Conservation (phyloP, 495 filamentous ascomycete genomes). For the Daldinia vernicosa region DNA sequence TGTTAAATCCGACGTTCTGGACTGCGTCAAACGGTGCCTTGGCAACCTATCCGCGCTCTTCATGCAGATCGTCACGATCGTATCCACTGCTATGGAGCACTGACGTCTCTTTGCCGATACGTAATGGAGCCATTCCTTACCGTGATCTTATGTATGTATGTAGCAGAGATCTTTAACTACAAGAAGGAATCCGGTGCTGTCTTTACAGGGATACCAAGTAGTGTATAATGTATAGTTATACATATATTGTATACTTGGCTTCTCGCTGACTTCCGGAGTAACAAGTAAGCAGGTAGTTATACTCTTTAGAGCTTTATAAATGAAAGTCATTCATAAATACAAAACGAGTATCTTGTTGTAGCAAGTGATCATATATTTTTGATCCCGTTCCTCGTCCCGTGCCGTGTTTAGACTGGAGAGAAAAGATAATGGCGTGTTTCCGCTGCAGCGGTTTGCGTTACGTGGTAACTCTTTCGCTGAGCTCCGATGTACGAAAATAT, state of each 20-base stretch:
- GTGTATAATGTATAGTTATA: not conserved
- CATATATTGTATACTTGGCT: not conserved
- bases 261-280: not conserved
- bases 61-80: conserved; percentile 32
- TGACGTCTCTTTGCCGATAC: conserved; percentile 40
- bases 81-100: conserved; percentile 31
- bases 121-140: conserved; percentile 28
- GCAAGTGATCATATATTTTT: not conserved
- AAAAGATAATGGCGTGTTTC: not conserved
- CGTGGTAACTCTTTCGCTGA: conserved; percentile 27
- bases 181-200: not conserved
- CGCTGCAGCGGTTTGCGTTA: not conserved
- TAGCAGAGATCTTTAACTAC: not conserved
- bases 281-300: not conserved
- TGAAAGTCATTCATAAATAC: not conserved
- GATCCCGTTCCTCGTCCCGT: not conserved
- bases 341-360: not conserved
- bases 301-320: not conserved
- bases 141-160: conserved; percentile 9
- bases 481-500: conserved; percentile 30
- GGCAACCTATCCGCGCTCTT: conserved; percentile 32
- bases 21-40: conserved; percentile 18
- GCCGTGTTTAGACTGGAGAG: not conserved
- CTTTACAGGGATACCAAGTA: not conserved
- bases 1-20: conserved; percentile 27